Base-by-base conservation (phyloP, 1,284 basidiomycete genomes). In the Heliocybe sulcata region DNA sequence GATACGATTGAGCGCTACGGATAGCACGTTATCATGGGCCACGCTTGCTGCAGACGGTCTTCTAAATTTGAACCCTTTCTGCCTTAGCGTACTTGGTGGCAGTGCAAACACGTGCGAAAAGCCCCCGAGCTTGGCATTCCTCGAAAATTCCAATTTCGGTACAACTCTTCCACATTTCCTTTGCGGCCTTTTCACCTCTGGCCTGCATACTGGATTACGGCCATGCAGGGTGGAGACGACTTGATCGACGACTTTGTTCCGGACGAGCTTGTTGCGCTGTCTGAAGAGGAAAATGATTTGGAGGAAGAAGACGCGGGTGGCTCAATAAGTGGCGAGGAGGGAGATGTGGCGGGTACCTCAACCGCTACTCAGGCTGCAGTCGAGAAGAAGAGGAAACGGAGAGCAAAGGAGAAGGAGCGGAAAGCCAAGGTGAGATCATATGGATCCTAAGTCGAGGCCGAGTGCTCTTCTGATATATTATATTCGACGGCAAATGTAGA, bases 161-260 rank as follows among this genome's bases (percentile, higher is more conserved):
- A 6, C 38, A 9, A 6, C 19, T 42, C 38, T 42, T 42, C n/a
- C 38, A 4, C 16, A 42, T 42, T 20, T n/a, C 38, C 19, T 42
- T 20, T n/a, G 38, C 6, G 12, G 6, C 38, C 38, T 6, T 6
- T 8, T 16, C 4, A 6, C 12, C 38, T 8, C 38, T 6, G 19
- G 8, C 6, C 12, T 20, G 6, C n/a, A n/a, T n/a, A n/a, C n/a
- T n/a, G n/a, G n/a, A 16, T 16, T 16, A 16, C 6, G 16, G n/a
- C 19, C 38, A 42, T 42, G 38, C 38, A 42, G 38, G 12, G 12
- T 16, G 38, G 38, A 42, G 91, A 93, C 73, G 87, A 88, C 71
- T 76, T 92, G 19, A 86, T 87, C 45, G 90, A 92, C 64, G 87
- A 92, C 63, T 90, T 88, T 65, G 73, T 87, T 42, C 77, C 79